Evolutionary conservation across 257 asterid genomes (phyloP).

Genomic region (Plantago elongata): DNA sequence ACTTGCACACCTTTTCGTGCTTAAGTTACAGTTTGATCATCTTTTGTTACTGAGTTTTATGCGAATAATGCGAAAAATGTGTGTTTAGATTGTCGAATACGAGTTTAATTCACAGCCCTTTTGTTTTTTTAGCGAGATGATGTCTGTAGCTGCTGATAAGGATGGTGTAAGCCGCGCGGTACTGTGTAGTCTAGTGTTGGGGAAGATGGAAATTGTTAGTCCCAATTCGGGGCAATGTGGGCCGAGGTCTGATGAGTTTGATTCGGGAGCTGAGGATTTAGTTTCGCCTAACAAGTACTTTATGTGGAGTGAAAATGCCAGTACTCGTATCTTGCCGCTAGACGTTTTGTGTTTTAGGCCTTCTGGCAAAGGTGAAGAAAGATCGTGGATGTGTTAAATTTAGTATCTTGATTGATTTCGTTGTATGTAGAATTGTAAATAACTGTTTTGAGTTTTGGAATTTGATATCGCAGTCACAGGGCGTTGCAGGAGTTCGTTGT

Average conservation of each 20-base stretch:
- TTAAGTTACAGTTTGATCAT: too few relatives aligned
- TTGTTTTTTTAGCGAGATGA: too few relatives aligned
- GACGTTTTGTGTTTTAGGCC: conserved; percentile 39
- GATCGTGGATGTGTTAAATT: neutral
- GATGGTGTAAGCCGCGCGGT: conserved; percentile 42
- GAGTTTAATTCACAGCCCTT: too few relatives aligned
- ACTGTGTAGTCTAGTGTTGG: conserved; percentile 57
- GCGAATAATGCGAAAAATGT: too few relatives aligned
- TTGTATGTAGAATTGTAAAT: neutral
- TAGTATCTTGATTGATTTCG: neutral
- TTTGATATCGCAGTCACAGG: conserved; percentile 1
- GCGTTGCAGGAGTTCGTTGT: conserved; percentile 12
- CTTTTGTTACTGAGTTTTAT: too few relatives aligned
- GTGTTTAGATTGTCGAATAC: too few relatives aligned
- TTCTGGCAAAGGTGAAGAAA: neutral
- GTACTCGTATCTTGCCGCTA: conserved; percentile 55
- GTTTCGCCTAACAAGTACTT: conserved; percentile 41
- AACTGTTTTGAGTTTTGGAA: neutral
- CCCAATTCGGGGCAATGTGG: conserved; percentile 32
- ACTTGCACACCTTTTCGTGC: too few relatives aligned
- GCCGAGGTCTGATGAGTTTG: conserved; percentile 50
- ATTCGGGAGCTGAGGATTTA: conserved; percentile 50
- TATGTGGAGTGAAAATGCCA: conserved; percentile 52
- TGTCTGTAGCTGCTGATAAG: conserved; percentile 41
- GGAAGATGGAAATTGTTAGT: conserved; percentile 34